phyloP scores from a whole-genome alignment of 2,329 filamentous ascomycete species.

The Colletotrichum horii region DNA sequence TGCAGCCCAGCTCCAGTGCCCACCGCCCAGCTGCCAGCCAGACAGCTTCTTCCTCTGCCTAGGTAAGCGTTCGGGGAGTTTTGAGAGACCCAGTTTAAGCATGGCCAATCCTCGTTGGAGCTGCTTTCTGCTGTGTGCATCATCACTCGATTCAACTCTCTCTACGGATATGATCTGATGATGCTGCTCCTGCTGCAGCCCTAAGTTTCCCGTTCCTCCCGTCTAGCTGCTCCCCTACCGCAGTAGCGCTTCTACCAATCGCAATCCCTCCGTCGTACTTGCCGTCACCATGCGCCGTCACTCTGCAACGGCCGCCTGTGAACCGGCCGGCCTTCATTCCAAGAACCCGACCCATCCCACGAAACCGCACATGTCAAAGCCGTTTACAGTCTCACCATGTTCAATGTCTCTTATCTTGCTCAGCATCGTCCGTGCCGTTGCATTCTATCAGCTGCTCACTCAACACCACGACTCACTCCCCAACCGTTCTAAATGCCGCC shows the following conservation, averaged over 20 bases:
- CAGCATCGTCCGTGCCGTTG: not conserved
- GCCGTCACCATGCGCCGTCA: not conserved
- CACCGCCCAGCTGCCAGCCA: not conserved
- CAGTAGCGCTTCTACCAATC: not conserved
- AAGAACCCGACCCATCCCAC: not conserved
- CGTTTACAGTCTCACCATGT: not conserved
- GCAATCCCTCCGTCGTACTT: not conserved
- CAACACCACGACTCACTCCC: not conserved
- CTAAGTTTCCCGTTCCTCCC: constrained; percentile 1
- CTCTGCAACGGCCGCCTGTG: not conserved
- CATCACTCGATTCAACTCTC: constrained; percentile 6
- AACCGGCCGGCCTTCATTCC: not conserved
- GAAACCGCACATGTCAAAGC: not conserved
- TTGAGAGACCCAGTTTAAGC: not conserved
- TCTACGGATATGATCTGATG: constrained; percentile 17
- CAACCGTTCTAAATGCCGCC: not conserved
- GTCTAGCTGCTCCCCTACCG: not conserved
- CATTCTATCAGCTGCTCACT: not conserved
- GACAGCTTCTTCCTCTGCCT: not conserved
- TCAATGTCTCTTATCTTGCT: not conserved
- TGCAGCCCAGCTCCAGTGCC: not conserved
- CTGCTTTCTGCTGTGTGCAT: not conserved
- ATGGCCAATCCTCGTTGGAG: not conserved
- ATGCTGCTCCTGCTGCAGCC: constrained; percentile 18
- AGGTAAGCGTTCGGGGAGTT: not conserved